phyloP scores from a whole-genome alignment of 495 filamentous ascomycete genomes.

The Aspergillus affinis region DNA sequence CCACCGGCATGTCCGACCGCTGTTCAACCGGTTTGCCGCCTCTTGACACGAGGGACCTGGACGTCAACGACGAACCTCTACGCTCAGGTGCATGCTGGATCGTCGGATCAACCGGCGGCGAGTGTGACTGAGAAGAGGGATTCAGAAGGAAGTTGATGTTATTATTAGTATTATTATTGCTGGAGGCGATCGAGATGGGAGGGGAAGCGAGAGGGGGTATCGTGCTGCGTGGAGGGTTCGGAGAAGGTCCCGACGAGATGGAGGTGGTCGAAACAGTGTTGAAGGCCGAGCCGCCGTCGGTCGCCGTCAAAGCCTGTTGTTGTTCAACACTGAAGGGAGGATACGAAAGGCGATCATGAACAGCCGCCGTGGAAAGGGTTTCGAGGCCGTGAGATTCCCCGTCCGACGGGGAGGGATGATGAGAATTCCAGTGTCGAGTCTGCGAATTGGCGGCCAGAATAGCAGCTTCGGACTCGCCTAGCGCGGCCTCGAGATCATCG shows the following conservation, averaged over 20 bases:
- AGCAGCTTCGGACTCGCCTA: constrained; percentile 32
- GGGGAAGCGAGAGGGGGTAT: constrained; percentile 40
- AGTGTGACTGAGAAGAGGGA: constrained; percentile 47
- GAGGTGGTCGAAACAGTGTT: constrained; percentile 23
- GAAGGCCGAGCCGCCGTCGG: constrained; percentile 19
- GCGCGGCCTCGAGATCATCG: constrained; percentile 48
- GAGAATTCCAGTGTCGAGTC: constrained; percentile 31
- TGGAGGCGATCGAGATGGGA: constrained; percentile 38
- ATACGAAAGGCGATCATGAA: constrained; percentile 47
- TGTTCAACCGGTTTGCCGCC: constrained; percentile 17
- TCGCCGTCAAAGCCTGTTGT: constrained; percentile 13
- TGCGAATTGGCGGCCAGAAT: constrained; percentile 34
- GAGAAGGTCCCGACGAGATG: constrained; percentile 38
- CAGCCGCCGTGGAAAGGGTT: constrained; percentile 56
- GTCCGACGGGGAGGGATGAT: constrained; percentile 21
- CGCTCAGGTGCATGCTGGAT: constrained; percentile 36
- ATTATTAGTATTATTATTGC: constrained; percentile 45
- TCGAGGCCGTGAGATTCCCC: constrained; percentile 53
- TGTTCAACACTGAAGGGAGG: constrained; percentile 27
- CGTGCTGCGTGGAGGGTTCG: constrained; percentile 30
- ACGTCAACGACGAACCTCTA: constrained; percentile 30
- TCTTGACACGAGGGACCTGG: constrained; percentile 25
- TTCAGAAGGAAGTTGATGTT: constrained; percentile 61
- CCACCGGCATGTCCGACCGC: constrained; percentile 30
- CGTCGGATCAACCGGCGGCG: constrained; percentile 48